phyloP scores from a whole-genome alignment of 352 stramenopile genomes.

The Phytophthora colocasiae region DNA sequence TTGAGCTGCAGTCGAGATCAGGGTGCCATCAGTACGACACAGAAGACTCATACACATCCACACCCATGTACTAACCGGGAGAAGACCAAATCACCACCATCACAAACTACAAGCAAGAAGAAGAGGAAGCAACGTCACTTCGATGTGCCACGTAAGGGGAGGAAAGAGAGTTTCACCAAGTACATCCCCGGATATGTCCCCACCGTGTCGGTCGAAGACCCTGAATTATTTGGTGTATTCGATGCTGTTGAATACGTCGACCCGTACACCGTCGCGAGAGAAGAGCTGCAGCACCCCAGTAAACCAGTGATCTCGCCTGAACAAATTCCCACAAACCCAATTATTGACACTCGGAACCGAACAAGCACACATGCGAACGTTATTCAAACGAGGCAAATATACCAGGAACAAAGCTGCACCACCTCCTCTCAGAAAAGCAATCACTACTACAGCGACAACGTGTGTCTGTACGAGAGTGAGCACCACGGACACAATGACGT shows the following conservation, averaged over 20 bases:
- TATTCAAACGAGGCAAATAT: background rate
- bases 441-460: too few relatives aligned
- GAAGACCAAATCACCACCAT: too few relatives aligned
- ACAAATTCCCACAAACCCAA: background rate
- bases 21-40: too few relatives aligned
- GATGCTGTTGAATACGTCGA: background rate
- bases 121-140: background rate
- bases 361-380: background rate
- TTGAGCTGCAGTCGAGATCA: too few relatives aligned
- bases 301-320: background rate
- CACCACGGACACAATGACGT: too few relatives aligned
- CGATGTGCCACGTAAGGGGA: background rate
- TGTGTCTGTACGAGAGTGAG: too few relatives aligned
- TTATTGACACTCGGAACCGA: background rate
- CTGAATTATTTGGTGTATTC: background rate
- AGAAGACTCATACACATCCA: too few relatives aligned
- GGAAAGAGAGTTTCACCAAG: slow-evolving; percentile 2
- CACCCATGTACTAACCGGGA: too few relatives aligned
- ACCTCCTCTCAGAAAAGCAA: too few relatives aligned
- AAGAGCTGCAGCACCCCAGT: background rate
- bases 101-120: background rate
- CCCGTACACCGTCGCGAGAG: background rate
- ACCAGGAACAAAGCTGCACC: background rate
- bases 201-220: background rate
- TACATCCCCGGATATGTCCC: background rate